Conservation (phyloP, 2,329 filamentous ascomycete genomes). For the Akanthomyces muscarius region DNA sequence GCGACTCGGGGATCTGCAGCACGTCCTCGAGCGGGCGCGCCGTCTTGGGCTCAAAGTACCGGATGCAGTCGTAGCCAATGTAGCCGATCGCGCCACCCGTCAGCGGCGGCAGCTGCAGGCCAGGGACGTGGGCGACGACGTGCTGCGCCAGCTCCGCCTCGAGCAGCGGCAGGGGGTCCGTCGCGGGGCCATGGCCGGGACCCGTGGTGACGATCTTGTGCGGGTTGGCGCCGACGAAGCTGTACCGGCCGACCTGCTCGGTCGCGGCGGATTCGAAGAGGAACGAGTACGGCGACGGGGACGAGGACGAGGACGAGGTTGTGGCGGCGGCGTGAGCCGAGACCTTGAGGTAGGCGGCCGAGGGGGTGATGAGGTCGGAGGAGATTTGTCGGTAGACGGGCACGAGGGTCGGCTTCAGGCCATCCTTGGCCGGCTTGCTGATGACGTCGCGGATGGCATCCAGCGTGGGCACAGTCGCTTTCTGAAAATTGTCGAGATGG, state of each 20-base stretch:
- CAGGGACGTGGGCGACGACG: constrained; percentile 78
- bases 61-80: constrained; percentile 94
- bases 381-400: constrained; percentile 81
- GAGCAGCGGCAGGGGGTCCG: constrained; percentile 79
- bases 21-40: constrained; percentile 82
- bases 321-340: constrained; percentile 62
- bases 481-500: constrained; percentile 26
- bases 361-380: constrained; percentile 90
- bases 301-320: constrained; percentile 24
- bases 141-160: constrained; percentile 75
- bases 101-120: constrained; percentile 76
- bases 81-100: constrained; percentile 94
- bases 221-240: constrained; percentile 82
- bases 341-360: constrained; percentile 91
- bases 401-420: constrained; percentile 62
- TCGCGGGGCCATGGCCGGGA: constrained; percentile 76
- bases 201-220: constrained; percentile 83
- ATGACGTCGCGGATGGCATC: constrained; percentile 44
- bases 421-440: constrained; percentile 30
- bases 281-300: constrained; percentile 74
- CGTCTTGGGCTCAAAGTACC: constrained; percentile 98
- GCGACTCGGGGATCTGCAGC: constrained; percentile 81
- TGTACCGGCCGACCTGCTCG: constrained; percentile 90
- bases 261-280: constrained; percentile 94
- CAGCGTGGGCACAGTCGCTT: constrained; percentile 42